Percentiles rank a stretch among this genome's conserved stretches.
These are phyloP conservation scores for Penicillium vulpinum DNA, from an alignment of 2,329 filamentous ascomycete genomes.

Conservation along the genomic window DNA sequence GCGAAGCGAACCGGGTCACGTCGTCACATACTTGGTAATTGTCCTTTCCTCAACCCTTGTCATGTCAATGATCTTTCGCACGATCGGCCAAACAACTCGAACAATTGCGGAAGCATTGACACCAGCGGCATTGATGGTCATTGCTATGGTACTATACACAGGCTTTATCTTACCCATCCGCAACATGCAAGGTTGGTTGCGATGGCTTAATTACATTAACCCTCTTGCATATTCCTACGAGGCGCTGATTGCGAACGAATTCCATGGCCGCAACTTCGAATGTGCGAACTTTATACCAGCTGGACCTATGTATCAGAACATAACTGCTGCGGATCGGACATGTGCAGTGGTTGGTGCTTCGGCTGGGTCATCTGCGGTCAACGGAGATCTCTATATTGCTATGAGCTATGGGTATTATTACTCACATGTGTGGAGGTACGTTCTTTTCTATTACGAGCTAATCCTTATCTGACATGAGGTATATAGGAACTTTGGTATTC, in stretches of 20 bases:
- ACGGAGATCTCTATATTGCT: not conserved
- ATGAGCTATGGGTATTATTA: not conserved
- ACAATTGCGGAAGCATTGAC: constrained; percentile 65
- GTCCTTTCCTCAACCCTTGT: constrained; percentile 43
- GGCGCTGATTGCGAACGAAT: not conserved
- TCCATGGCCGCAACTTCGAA: not conserved
- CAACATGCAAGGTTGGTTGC: constrained; percentile 60
- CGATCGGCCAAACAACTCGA: constrained; percentile 59
- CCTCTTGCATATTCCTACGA: constrained; percentile 41
- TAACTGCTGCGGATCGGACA: not conserved
- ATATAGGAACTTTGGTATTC: not conserved
- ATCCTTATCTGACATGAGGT: not conserved
- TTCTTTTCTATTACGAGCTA: not conserved
- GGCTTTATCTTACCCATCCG: constrained; percentile 63
- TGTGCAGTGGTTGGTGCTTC: not conserved
- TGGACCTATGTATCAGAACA: not conserved
- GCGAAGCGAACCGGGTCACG: not conserved
- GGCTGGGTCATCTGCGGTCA: not conserved
- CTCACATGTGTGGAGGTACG: not conserved
- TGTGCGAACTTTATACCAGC: not conserved
- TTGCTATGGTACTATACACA: constrained; percentile 65
- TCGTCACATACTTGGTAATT: not conserved
- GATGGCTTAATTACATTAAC: constrained; percentile 67
- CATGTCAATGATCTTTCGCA: constrained; percentile 61
- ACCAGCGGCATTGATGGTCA: constrained; percentile 53